Evolutionary conservation across 352 stramenopile genomes (phyloP).

Genomic region (Globisporangium ultimum): DNA sequence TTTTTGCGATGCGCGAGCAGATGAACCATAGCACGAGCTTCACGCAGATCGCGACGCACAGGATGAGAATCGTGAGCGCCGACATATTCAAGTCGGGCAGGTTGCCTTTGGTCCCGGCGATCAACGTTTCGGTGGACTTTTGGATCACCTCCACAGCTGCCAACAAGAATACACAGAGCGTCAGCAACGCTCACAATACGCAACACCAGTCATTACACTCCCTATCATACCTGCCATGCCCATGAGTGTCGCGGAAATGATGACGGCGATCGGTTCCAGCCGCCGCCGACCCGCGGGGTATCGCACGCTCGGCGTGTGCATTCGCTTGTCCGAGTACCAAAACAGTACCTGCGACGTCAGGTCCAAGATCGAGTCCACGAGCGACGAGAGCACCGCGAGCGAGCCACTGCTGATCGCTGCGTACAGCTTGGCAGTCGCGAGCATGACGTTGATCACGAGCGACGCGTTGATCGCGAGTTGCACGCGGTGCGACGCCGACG

Average conservation of each 20-base stretch:
- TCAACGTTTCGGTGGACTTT: conserved; percentile 83
- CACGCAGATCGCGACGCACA: conserved; percentile 69
- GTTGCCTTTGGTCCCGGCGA: conserved; percentile 58
- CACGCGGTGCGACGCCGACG: conserved; percentile 43
- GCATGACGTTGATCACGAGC: conserved; percentile 66
- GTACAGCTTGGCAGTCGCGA: conserved; percentile 74
- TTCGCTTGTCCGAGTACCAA: conserved; percentile 92
- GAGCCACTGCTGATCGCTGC: conserved; percentile 83
- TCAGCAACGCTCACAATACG: not conserved
- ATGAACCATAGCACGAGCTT: conserved; percentile 84
- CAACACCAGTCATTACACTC: too few species aligned
- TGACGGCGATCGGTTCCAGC: conserved; percentile 94
- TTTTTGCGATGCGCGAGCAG: conserved; percentile 60
- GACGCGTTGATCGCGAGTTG: conserved; percentile 71
- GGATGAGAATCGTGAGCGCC: conserved; percentile 55
- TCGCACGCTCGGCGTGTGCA: conserved; percentile 85
- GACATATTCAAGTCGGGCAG: conserved; percentile 72
- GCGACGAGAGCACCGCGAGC: conserved; percentile 92
- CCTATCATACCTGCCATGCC: conserved; percentile 80
- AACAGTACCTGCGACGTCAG: conserved; percentile 92
- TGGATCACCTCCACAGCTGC: conserved; percentile 93
- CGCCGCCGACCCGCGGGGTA: conserved; percentile 92
- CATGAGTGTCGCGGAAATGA: conserved; percentile 97
- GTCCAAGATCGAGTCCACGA: conserved; percentile 94
- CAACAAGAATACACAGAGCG: not conserved